phyloP scores from a whole-genome alignment of 73 alveolate genomes.

The Tetrahymena elliotti region DNA sequence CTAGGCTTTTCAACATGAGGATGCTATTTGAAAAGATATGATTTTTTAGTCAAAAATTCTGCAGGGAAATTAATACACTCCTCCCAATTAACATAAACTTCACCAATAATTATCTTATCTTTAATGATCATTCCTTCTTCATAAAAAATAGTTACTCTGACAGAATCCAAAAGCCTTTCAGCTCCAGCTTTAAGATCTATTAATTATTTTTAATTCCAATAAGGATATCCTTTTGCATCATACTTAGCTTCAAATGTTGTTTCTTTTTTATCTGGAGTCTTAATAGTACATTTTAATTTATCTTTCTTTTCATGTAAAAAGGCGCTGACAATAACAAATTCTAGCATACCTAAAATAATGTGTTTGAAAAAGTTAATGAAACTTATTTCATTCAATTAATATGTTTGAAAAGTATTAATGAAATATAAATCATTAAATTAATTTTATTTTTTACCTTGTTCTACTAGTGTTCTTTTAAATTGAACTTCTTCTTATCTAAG shows the following conservation, averaged over 20 bases:
- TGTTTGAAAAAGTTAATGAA: neutral
- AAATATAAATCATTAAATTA: neutral
- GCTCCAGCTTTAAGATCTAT: neutral
- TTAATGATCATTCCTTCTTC: neutral
- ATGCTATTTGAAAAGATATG: neutral
- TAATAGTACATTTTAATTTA: neutral
- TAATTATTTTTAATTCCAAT: neutral
- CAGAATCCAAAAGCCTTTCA: neutral
- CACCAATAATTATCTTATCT: neutral
- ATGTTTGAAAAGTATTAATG: neutral
- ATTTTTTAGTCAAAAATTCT: slow-evolving; percentile 11
- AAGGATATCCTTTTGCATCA: neutral
- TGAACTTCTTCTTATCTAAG: neutral
- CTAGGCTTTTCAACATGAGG: neutral
- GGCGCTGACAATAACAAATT: neutral
- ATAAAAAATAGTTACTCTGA: neutral
- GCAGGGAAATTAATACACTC: slow-evolving; percentile 24
- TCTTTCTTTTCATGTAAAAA: neutral
- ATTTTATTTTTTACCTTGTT: neutral
- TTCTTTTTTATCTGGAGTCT: neutral
- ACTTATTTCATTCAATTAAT: neutral
- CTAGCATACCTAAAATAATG: neutral
- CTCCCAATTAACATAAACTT: slow-evolving; percentile 25
- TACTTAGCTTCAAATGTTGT: neutral
- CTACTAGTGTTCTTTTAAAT: neutral